Evolutionary conservation across 495 filamentous ascomycete genomes (phyloP), one percentile per base, ranked within the genome.

Genomic region (Friedmanniomyces endolithicus): DNA sequence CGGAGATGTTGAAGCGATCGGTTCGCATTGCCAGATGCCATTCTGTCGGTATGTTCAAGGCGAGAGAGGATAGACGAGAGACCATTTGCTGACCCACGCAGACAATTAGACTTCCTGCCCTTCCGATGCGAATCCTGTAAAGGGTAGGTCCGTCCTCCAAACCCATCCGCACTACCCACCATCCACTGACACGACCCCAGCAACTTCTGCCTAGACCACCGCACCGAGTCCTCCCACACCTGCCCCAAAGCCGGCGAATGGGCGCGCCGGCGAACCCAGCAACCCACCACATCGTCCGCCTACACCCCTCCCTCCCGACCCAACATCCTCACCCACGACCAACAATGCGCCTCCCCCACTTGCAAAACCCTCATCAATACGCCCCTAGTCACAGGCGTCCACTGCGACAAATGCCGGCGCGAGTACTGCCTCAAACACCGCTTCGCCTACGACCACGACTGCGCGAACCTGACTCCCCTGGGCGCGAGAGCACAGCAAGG

Each of bases 151-250:
- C 34, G 20, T 53, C 22, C 14, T 24, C 37, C 51, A 45, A 39
- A 11, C 6, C 11, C 24, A 25, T n/a, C 23, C 53, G 50, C 11
- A 56, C 53, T 17, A 4, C 12, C 33, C 35, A 64, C 24, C 3
- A 62, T 9, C 27, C 9, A 9, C 27, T 31, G 9, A 31, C 27
- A 31, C 27, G 4, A 31, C 27, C 27, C 65, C 59, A 78, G 82
- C 45, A 94, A 84, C 46, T 98, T 81, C 76, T 98, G 92, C 68
- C 85, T 94, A 65, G 88, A 96, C 67, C 92, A 98, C 77, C 87
- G 92, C 51, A 85, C 81, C 64, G 90, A 96, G 70, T 78, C 79
- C 47, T 72, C 85, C 0, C 92, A 98, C 74, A 75, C 76, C 62
- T 98, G 92, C 68, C 60, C 83, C 16, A 78, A 85, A 52, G 84